Percentiles rank a stretch among this genome's conserved stretches.
phyloP scores from a whole-genome alignment of 768 basidiomycete genomes.

The Albatrellus ellisii region DNA sequence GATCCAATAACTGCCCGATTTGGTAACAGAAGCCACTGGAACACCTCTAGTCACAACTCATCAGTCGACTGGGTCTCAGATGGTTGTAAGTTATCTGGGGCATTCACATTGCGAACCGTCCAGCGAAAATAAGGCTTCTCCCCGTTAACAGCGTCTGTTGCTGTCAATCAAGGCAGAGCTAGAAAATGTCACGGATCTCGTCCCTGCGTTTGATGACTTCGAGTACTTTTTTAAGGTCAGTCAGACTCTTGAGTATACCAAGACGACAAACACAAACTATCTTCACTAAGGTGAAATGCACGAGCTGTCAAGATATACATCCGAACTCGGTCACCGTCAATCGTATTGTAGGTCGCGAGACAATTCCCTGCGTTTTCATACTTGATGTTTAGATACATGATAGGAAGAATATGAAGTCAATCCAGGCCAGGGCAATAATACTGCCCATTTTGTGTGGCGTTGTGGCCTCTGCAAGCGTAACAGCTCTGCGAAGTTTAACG shows the following conservation, averaged over 20 bases:
- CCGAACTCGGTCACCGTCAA: conserved; percentile 63
- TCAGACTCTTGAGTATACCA: not conserved
- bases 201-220: conserved; percentile 53
- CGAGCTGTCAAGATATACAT: conserved; percentile 65
- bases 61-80: conserved; percentile 16
- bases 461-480: conserved; percentile 72
- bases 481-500: conserved; percentile 69
- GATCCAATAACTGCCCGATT: too few relatives aligned
- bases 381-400: not conserved
- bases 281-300: conserved; percentile 56
- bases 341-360: conserved; percentile 32
- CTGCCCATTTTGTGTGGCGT: conserved; percentile 72
- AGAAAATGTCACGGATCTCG: conserved; percentile 62
- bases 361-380: not conserved
- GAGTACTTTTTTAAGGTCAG: conserved; percentile 70
- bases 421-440: conserved; percentile 48
- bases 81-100: conserved; percentile 33
- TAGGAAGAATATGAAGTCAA: conserved; percentile 44
- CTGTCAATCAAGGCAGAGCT: conserved; percentile 70
- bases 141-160: conserved; percentile 33
- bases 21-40: conserved; percentile 4
- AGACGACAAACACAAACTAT: conserved; percentile 3
- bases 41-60: conserved; percentile 7
- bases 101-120: not conserved
- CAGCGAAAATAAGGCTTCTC: conserved; percentile 9